phyloP scores from a whole-genome alignment of 768 basidiomycete genomes.

The Thelephora aurantiotincta region DNA sequence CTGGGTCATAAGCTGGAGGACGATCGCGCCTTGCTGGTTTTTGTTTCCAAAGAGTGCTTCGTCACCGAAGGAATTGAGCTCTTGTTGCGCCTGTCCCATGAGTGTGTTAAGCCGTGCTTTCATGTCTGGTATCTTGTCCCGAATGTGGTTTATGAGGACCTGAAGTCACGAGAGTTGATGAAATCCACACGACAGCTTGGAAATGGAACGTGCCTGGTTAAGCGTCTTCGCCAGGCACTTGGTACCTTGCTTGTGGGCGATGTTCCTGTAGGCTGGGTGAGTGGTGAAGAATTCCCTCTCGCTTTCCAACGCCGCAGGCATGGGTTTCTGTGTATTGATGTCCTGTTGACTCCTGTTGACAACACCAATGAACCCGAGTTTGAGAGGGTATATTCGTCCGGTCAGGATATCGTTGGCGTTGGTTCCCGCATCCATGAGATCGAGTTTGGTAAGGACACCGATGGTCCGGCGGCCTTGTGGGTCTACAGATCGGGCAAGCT shows the following conservation, averaged over 20 bases:
- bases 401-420: constrained; percentile 94
- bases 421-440: constrained; percentile 98
- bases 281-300: constrained; percentile 86
- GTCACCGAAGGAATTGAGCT: constrained; percentile 93
- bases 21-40: constrained; percentile 81
- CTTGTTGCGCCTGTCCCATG: constrained; percentile 98
- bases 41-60: constrained; percentile 83
- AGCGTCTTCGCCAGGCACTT: constrained; percentile 86
- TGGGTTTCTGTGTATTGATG: constrained; percentile 76
- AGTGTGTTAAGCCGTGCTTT: constrained; percentile 94
- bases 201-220: constrained; percentile 57
- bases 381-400: constrained; percentile 93
- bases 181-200: constrained; percentile 1
- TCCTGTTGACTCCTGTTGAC: constrained; percentile 98
- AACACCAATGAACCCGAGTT: constrained; percentile 95
- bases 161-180: constrained; percentile 11
- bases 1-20: constrained; percentile 95
- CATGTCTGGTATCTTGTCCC: constrained; percentile 99
- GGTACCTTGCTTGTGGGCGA: constrained; percentile 96
- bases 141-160: constrained; percentile 95
- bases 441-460: constrained; percentile 92
- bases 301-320: constrained; percentile 71
- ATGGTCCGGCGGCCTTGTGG: constrained; percentile 94
- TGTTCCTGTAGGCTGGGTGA: constrained; percentile 87
- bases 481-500: constrained; percentile 90